Base-by-base conservation (phyloP, 140 eudicot species). In the Eryngium alpinum region DNA sequence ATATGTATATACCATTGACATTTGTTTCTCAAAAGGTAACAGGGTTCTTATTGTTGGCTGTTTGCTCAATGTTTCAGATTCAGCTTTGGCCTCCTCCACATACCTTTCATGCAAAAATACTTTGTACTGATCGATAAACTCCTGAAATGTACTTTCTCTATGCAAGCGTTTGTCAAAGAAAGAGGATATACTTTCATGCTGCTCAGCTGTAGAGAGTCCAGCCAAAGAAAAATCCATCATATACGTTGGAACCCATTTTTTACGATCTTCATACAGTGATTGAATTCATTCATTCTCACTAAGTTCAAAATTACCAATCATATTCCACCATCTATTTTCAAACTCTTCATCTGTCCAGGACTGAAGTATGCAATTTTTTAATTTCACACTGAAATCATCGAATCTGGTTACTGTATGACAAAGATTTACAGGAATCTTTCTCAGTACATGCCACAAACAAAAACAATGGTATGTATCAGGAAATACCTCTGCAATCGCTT, bases 31-130 rank as follows among this genome's bases (percentile, higher is more conserved):
- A 15, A 53, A 81, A 32, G 84, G 84, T 22, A 38, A 81, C 0
- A 57, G 79, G 74, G 84, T 72, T 72, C 71, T 81, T 56, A 81
- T 7, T 24, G 72, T 57, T 69, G 79, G 84, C 51, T 72, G 79
- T 72, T 72, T 53, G 57, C 27, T 22, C 28, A 21, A 34, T n/a
- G 73, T 81, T 70, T 57, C 79, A 31, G 34, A 72, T 33, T 81
- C 79, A 53, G 84, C 84, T 72, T 71, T 81, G 6, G 44, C 84
- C 74, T 81, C 84, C 73, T 81, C 84, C 77, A 16, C 67, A 21
- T 66, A 80, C 76, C 82, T 80, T 33, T 66, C 77, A 46, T 27
- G 62, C 67, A 80, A 50, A 49, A 80, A 80, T 66, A 67, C 77
- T 29, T 66, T 80, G 82, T 80, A 80, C 63, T 29, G 60, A 66